Conservation (phyloP, 805 yeast genomes). For the Wickerhamiella sergipiensis region DNA sequence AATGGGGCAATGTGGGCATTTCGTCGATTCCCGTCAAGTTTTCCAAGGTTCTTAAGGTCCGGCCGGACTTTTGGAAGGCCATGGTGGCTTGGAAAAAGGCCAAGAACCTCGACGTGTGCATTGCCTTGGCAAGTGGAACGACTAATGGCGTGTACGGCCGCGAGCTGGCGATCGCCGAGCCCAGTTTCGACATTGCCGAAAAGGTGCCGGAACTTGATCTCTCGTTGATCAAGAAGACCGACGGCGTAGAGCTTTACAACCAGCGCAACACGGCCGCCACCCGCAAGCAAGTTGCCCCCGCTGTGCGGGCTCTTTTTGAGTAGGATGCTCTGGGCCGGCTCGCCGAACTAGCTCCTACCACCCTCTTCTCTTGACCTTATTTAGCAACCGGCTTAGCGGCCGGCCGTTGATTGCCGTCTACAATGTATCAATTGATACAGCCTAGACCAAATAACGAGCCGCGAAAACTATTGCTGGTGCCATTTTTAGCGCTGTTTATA, state of each 20-base stretch:
- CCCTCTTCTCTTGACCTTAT: too few relatives aligned
- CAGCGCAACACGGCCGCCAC: slow-evolving; percentile 53
- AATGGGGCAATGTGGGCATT: slow-evolving; percentile 58
- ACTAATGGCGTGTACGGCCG: slow-evolving; percentile 29
- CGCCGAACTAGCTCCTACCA: too few relatives aligned
- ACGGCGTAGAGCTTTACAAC: slow-evolving; percentile 21
- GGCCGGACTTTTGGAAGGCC: slow-evolving; percentile 20
- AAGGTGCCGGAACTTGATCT: slow-evolving; percentile 10
- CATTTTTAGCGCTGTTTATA: too few relatives aligned
- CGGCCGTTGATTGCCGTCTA: too few relatives aligned
- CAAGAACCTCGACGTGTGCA: slow-evolving; percentile 27
- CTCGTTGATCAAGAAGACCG: slow-evolving; percentile 3
- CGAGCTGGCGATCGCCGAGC: slow-evolving; percentile 28
- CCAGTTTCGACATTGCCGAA: slow-evolving; percentile 20
- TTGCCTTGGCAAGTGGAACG: slow-evolving; percentile 35
- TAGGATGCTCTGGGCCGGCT: not conserved
- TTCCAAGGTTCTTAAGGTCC: slow-evolving; percentile 32
- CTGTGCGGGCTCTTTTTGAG: slow-evolving; percentile 20
- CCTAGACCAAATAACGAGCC: too few relatives aligned
- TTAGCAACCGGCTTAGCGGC: too few relatives aligned
- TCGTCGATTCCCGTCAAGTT: slow-evolving; percentile 58
- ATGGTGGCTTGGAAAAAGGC: slow-evolving; percentile 22
- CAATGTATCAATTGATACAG: too few relatives aligned
- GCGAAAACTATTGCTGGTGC: too few relatives aligned
- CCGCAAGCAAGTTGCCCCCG: slow-evolving; percentile 79